Evolutionary conservation across 345 rosid species (phyloP), one percentile per base, ranked within the genome.

Genomic region (Toxicodendron radicans): DNA sequence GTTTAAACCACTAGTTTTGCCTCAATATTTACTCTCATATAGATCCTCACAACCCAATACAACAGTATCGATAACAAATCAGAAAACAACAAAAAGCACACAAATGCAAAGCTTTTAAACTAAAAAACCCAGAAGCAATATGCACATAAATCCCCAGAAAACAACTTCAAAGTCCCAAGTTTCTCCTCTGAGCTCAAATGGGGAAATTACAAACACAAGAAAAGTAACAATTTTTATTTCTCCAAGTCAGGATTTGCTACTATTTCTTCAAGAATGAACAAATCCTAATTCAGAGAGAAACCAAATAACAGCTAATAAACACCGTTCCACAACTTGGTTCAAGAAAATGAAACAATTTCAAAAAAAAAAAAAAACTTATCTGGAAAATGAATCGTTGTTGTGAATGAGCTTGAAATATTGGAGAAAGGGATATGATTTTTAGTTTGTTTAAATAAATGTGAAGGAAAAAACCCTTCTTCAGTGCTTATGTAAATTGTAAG

Each of bases 261-360:
- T 41, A 54, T 67, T 65, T 41, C 35, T 58, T 48, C 38, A n/a
- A 30, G 24, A 14, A 9, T 16, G 75, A 66, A 71, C 78, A 77
- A 82, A 72, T 62, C 82, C 89, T 76, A 83, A 84, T 83, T 79
- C 66, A 79, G 83, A 80, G 80, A 82, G 82, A 64, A 49, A 58
- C 69, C 38, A 72, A 5, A 66, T 58, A 77, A 38, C 23, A 69
- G 71, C 76, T 53, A 58, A 51, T 16, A 52, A 33, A 5, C 49
- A 59, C 58, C 7, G 14, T 21, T 64, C 43, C 68, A 64, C 33
- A 20, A 32, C n/a, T 46, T 45, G 20, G 13, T 20, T 11, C 14
- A 12, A 69, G 14, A 16, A 80, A 63, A 35, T 49, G 11, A 71
- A 56, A 41, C 24, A n/a, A 21, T 43, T 16, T 56, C 56, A 14